Conservation (phyloP, 73 alveolate species). For the Stentor coeruleus region DNA sequence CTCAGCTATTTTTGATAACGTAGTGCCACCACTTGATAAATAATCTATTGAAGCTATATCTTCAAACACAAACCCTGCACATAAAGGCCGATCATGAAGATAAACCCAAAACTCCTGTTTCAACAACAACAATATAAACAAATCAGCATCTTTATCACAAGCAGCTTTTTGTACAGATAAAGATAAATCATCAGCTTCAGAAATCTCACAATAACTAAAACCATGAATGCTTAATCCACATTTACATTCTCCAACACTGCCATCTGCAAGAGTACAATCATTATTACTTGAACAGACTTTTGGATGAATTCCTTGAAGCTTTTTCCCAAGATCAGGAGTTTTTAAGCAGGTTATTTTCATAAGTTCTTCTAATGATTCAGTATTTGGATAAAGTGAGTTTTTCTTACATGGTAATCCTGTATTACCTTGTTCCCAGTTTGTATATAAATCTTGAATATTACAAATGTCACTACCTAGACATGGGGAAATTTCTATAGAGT, state of each 20-base stretch:
- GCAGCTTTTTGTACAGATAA: background rate
- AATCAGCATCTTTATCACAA: background rate
- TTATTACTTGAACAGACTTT: background rate
- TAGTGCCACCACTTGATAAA: background rate
- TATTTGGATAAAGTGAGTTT: background rate
- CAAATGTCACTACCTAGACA: background rate
- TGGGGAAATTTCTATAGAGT: background rate
- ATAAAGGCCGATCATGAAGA: slow-evolving; percentile 6
- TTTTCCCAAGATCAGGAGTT: background rate
- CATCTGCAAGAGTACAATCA: background rate
- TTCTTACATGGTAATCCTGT: background rate
- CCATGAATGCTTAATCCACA: slow-evolving; percentile 14
- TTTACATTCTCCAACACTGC: background rate
- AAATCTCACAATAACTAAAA: background rate
- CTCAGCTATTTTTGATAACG: too few species aligned
- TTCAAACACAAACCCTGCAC: slow-evolving; percentile 7
- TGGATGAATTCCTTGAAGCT: background rate
- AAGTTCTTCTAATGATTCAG: background rate
- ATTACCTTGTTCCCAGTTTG: background rate
- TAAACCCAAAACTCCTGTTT: background rate
- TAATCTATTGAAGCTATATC: background rate
- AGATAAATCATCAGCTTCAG: background rate
- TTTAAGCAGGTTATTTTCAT: background rate
- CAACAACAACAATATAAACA: background rate
- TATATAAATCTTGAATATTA: too few species aligned